Percentiles rank a stretch among this genome's conserved stretches.
phyloP scores from a whole-genome alignment of 495 filamentous ascomycete species.

The Wilcoxina mikolae region DNA sequence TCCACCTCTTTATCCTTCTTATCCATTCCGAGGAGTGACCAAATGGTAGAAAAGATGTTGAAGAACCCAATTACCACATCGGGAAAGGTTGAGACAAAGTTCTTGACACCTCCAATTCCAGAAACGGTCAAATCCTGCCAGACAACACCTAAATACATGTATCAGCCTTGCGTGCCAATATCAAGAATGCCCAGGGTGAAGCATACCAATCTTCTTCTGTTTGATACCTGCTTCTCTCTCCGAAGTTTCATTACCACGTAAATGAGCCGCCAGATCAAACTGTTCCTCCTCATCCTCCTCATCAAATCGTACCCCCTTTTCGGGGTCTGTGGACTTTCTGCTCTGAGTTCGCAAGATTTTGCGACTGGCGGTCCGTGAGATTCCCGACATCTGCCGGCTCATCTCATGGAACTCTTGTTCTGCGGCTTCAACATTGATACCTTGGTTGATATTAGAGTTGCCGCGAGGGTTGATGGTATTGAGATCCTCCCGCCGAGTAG shows the following conservation, averaged over 20 bases:
- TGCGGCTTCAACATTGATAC: conserved; percentile 56
- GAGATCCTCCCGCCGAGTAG: conserved; percentile 33
- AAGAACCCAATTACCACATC: conserved; percentile 60
- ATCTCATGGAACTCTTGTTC: conserved; percentile 66
- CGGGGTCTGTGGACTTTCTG: conserved; percentile 24
- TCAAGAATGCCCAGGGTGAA: not conserved
- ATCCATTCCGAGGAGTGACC: conserved; percentile 2
- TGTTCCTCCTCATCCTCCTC: conserved; percentile 33
- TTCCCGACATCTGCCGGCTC: conserved; percentile 51
- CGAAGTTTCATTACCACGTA: conserved; percentile 53
- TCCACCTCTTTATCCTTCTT: conserved; percentile 46
- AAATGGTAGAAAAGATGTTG: conserved; percentile 35
- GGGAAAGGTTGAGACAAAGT: conserved; percentile 69
- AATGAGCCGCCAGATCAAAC: conserved; percentile 56
- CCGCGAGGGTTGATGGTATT: conserved; percentile 23
- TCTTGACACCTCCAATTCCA: conserved; percentile 60
- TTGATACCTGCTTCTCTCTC: conserved; percentile 63
- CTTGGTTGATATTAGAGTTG: conserved; percentile 31
- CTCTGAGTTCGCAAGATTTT: conserved; percentile 28
- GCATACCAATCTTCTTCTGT: conserved; percentile 52
- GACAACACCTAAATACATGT: conserved; percentile 41
- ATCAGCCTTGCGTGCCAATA: not conserved
- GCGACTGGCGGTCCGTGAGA: conserved; percentile 43
- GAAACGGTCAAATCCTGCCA: conserved; percentile 67
- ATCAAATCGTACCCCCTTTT: conserved; percentile 15